These are phyloP conservation scores for Ustilago loliicola DNA, from an alignment of 1,284 basidiomycete genomes.

Conservation along the genomic window DNA sequence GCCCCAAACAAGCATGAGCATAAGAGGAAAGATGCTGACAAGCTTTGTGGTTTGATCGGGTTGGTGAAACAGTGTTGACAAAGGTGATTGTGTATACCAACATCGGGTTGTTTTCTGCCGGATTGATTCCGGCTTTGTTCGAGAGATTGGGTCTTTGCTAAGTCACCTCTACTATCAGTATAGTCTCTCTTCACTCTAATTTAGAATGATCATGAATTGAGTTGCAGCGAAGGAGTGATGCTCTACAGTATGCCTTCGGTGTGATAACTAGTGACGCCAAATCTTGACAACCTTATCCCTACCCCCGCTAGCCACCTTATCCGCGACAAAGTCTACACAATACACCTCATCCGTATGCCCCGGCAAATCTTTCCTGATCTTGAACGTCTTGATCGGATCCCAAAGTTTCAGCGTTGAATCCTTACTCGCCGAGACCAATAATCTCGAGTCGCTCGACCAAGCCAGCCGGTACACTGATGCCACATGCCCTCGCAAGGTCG, in stretches of 20 bases:
- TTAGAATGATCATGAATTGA: not conserved
- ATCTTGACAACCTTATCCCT: constrained; percentile 76
- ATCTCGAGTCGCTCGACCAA: constrained; percentile 93
- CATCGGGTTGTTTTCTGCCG: constrained; percentile 77
- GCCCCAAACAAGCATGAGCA: not conserved
- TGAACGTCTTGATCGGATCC: constrained; percentile 72
- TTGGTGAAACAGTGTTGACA: constrained; percentile 74
- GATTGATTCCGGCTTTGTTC: constrained; percentile 54
- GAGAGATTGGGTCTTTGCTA: constrained; percentile 45
- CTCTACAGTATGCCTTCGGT: no score
- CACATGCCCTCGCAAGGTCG: constrained; percentile 89
- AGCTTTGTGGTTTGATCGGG: not conserved
- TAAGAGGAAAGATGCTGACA: not conserved
- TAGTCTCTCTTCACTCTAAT: not conserved
- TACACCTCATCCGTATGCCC: constrained; percentile 99
- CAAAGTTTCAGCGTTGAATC: constrained; percentile 82
- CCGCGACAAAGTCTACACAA: constrained; percentile 83
- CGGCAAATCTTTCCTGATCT: constrained; percentile 91
- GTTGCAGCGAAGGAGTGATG: not conserved
- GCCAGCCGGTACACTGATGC: constrained; percentile 92
- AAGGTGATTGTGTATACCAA: constrained; percentile 92
- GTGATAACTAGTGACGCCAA: constrained; percentile 54
- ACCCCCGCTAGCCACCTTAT: constrained; percentile 96
- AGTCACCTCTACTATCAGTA: not conserved
- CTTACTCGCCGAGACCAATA: constrained; percentile 93